Conservation (phyloP, 2,329 filamentous ascomycete species). For the Xylariaceae sp. region DNA sequence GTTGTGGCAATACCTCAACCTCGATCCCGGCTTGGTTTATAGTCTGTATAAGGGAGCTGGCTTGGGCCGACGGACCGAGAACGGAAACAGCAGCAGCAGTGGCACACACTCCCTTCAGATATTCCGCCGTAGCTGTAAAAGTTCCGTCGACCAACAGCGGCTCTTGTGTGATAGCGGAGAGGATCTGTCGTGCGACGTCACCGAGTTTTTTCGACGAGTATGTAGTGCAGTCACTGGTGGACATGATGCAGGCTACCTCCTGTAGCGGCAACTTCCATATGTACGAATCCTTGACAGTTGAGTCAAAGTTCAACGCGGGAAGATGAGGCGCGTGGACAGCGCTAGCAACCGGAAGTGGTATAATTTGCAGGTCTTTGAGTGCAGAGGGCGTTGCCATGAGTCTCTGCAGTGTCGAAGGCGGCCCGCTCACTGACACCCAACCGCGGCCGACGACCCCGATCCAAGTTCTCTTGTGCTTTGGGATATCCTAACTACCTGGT, state of each 20-base stretch:
- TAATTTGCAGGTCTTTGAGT: not conserved
- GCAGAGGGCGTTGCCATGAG: conserved; percentile 15
- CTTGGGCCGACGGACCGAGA: conserved; percentile 24
- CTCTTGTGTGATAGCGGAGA: conserved; percentile 10
- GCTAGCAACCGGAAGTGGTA: conserved; percentile 19
- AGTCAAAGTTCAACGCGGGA: conserved; percentile 13
- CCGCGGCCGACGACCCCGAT: conserved; percentile 19
- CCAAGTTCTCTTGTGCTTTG: conserved; percentile 25
- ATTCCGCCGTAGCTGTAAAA: conserved; percentile 17
- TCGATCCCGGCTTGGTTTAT: conserved; percentile 9
- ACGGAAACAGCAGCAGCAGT: conserved; percentile 16
- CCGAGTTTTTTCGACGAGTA: conserved; percentile 20
- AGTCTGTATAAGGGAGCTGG: not conserved
- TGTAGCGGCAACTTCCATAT: conserved; percentile 27
- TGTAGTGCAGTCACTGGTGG: conserved; percentile 16
- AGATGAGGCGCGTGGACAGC: conserved; percentile 28
- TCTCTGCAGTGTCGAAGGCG: conserved; percentile 21
- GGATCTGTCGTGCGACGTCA: conserved; percentile 19
- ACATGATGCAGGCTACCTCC: conserved; percentile 25
- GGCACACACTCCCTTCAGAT: conserved; percentile 10
- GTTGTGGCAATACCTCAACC: not conserved
- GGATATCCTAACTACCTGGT: conserved; percentile 14
- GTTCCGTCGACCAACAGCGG: conserved; percentile 19
- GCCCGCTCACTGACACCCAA: conserved; percentile 27
- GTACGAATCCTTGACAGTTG: conserved; percentile 12